Evolutionary conservation across 805 yeast genomes (phyloP), one percentile per base, ranked within the genome.

Genomic region (Komagataella mondaviorum): DNA sequence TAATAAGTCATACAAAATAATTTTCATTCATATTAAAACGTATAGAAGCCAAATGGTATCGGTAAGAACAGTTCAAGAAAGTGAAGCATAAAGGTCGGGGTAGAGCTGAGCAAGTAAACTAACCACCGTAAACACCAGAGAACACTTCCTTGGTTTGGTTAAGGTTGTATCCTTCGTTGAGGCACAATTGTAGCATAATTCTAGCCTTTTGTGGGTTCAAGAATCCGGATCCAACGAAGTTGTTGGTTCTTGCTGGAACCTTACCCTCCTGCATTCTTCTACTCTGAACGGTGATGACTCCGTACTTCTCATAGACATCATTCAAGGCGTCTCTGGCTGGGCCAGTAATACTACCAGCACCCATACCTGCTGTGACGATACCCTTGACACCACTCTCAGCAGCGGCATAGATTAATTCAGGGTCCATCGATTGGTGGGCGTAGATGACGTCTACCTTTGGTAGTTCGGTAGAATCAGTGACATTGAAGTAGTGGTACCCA

Each of bases 241-340:
- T 57, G 6, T 67, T 66, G 4, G 63, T 63, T 6, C 55, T 55
- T 1, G 75, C 71, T 2, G 88, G 84, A 20, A 83, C 83, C 78
- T 78, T 78, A 14, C 88, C 88, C 60, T 81, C 86, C 72, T 77
- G 78, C 10, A 85, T 73, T 59, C 88, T 71, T 59, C 81, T 81
- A 36, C 86, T 79, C 59, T 78, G 81, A 1, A 83, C 70, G 1
- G 81, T 71, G 1, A 88, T 87, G 24, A 80, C 67, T 17, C 64
- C 58, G 49, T 69, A 60, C 30, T 64, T 59, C n/a, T 64, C 58
- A 53, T 70, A 71, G 18, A 70, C 67, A 47, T 68, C 65, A 23
- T 70, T 65, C 47, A 73, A 60, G n/a, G 65, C 63, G 46, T 69
- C 67, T 54, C 76, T 77, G 2, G 82, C 76, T 14, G 60, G 64